Conservation (phyloP, 2,329 filamentous ascomycete genomes). For the Fusarium sp. region DNA sequence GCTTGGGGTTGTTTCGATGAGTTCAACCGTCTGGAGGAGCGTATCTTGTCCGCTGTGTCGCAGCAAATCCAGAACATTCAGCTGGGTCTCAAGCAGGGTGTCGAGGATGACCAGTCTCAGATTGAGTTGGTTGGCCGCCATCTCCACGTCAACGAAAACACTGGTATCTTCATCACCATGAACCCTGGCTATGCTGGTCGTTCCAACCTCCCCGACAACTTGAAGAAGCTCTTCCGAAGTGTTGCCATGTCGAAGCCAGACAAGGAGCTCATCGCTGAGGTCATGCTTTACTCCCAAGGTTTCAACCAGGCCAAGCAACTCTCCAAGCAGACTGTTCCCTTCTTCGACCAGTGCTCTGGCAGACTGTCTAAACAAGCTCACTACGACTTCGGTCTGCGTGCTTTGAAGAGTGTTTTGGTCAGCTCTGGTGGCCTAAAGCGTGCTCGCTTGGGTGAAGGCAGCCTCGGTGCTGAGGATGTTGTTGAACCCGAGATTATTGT, state of each 20-base stretch:
- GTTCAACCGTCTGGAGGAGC: slow-evolving; percentile 98
- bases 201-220: slow-evolving; percentile 96
- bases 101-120: slow-evolving; percentile 83
- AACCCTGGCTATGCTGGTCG: slow-evolving; percentile 98
- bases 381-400: slow-evolving; percentile 98
- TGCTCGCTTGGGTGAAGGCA: slow-evolving; percentile 73
- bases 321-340: slow-evolving; percentile 95
- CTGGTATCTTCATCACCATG: slow-evolving; percentile 99
- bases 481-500: slow-evolving; percentile 98
- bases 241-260: slow-evolving; percentile 99
- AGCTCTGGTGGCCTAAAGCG: slow-evolving; percentile 97
- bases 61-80: slow-evolving; percentile 99
- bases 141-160: slow-evolving; percentile 89
- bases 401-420: slow-evolving; percentile 96
- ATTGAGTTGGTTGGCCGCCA: slow-evolving; percentile 96
- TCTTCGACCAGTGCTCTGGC: slow-evolving; percentile 91
- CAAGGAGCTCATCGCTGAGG: slow-evolving; percentile 98
- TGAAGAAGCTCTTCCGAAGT: slow-evolving; percentile 99
- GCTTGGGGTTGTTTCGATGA: slow-evolving; percentile 99
- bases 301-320: slow-evolving; percentile 96
- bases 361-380: slow-evolving; percentile 95
- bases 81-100: slow-evolving; percentile 88
- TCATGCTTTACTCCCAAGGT: slow-evolving; percentile 99
- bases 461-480: slow-evolving; percentile 73
- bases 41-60: slow-evolving; percentile 96